Evolutionary conservation across 768 basidiomycete genomes (phyloP).

Genomic region (Mycena haematopus): DNA sequence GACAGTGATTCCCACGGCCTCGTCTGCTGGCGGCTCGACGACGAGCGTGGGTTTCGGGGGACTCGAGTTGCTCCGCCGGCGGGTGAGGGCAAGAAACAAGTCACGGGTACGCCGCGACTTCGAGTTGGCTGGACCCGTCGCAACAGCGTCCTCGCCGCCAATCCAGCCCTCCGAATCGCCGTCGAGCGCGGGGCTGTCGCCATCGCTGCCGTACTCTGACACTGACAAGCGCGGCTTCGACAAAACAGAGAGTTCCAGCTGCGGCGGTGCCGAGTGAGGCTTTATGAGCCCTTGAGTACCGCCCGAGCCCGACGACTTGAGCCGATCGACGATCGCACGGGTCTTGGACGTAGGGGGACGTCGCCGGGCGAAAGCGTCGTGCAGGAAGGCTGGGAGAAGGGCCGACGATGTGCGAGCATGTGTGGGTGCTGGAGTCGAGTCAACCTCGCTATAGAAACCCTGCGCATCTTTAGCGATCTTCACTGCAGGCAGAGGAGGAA

Average conservation of each 20-base stretch:
- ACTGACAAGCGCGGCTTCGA: constrained; percentile 43
- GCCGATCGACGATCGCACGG: constrained; percentile 62
- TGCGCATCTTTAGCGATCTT: constrained; percentile 60
- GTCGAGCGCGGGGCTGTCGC: constrained; percentile 41
- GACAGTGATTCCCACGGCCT: constrained; percentile 17
- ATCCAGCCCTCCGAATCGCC: constrained; percentile 57
- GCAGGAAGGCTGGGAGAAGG: constrained; percentile 57
- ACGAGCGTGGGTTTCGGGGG: constrained; percentile 36
- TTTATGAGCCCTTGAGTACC: constrained; percentile 3
- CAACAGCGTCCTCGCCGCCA: constrained; percentile 37
- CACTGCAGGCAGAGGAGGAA: constrained; percentile 44
- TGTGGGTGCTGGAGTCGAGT: constrained; percentile 39
- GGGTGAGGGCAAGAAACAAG: constrained; percentile 48
- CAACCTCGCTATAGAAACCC: constrained; percentile 55
- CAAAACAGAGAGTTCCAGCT: constrained; percentile 25
- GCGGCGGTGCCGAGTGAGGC: constrained; percentile 5
- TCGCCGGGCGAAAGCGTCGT: constrained; percentile 44
- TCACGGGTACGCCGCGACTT: constrained; percentile 51
- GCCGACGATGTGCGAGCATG: constrained; percentile 38
- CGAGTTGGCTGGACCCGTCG: constrained; percentile 30
- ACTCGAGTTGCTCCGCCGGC: constrained; percentile 47
- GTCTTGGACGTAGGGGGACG: constrained; percentile 59
- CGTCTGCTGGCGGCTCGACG: constrained; percentile 23
- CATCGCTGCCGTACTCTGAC: constrained; percentile 48
- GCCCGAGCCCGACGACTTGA: constrained; percentile 44